These are phyloP conservation scores for Aspergillus sp. DNA, from an alignment of 2,329 filamentous ascomycete genomes.

Conservation along the genomic window DNA sequence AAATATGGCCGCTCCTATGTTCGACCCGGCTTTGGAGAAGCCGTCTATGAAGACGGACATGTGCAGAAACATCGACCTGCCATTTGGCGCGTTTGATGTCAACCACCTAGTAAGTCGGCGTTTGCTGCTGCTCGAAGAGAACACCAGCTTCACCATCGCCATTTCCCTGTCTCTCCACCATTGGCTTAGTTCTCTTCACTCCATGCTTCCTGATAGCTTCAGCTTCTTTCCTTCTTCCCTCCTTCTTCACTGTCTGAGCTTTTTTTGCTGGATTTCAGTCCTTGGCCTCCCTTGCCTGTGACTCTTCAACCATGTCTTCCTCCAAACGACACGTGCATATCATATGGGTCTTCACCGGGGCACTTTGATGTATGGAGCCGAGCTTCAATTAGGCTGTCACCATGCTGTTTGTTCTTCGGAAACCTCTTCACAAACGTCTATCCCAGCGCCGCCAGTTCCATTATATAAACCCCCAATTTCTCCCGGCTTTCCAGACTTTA, in stretches of 20 bases:
- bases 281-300: background rate
- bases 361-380: slow-evolving; percentile 23
- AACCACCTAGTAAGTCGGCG: slow-evolving; percentile 30
- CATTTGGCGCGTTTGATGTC: slow-evolving; percentile 26
- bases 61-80: slow-evolving; percentile 32
- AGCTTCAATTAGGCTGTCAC: slow-evolving; percentile 21
- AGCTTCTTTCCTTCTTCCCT: background rate
- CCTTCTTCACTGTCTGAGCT: background rate
- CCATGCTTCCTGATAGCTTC: background rate
- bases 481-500: slow-evolving; percentile 6
- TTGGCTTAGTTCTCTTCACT: background rate
- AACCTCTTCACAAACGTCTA: slow-evolving; percentile 19
- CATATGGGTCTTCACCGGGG: slow-evolving; percentile 23
- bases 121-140: background rate
- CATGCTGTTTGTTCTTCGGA: slow-evolving; percentile 11
- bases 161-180: background rate
- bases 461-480: slow-evolving; percentile 19
- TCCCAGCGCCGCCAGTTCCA: background rate
- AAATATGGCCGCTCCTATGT: background rate
- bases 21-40: slow-evolving; percentile 30
- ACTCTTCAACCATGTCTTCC: slow-evolving; percentile 16
- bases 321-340: slow-evolving; percentile 21
- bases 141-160: background rate
- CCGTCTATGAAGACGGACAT: slow-evolving; percentile 26
- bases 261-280: background rate